These are phyloP conservation scores for Friedmanniomyces simplex DNA, from an alignment of 495 filamentous ascomycete species.

Conservation along the genomic window DNA sequence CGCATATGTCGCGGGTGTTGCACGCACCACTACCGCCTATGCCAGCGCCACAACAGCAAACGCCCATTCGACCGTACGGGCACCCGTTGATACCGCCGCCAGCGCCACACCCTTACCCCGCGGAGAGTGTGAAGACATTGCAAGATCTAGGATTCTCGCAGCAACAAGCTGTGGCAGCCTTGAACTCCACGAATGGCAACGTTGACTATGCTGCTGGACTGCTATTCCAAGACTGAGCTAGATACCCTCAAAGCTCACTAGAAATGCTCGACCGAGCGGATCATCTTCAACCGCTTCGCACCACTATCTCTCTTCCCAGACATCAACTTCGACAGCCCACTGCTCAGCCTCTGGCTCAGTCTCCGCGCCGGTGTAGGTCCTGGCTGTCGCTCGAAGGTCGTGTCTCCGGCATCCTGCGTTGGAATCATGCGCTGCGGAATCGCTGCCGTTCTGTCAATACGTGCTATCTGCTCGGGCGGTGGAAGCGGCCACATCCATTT, in stretches of 20 bases:
- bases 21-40: constrained; percentile 1
- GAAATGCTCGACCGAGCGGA: background rate
- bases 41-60: constrained; percentile 6
- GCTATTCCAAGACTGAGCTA: constrained; percentile 46
- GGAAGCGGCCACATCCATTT: constrained; percentile 2
- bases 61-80: constrained; percentile 15
- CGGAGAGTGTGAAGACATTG: constrained; percentile 58
- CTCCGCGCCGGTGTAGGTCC: background rate
- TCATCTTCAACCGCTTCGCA: background rate
- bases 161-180: constrained; percentile 64
- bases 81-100: constrained; percentile 5
- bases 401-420: background rate
- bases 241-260: background rate
- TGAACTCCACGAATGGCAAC: constrained; percentile 79
- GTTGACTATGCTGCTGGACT: constrained; percentile 78
- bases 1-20: constrained; percentile 13
- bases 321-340: background rate
- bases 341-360: background rate
- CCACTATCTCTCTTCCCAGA: background rate
- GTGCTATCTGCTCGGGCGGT: background rate
- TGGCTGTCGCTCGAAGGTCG: background rate
- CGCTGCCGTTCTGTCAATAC: background rate
- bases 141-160: constrained; percentile 69
- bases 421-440: background rate
- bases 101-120: constrained; percentile 38